Evolutionary conservation across 352 stramenopile genomes (phyloP).

Genomic region (Lagenidium sp.): DNA sequence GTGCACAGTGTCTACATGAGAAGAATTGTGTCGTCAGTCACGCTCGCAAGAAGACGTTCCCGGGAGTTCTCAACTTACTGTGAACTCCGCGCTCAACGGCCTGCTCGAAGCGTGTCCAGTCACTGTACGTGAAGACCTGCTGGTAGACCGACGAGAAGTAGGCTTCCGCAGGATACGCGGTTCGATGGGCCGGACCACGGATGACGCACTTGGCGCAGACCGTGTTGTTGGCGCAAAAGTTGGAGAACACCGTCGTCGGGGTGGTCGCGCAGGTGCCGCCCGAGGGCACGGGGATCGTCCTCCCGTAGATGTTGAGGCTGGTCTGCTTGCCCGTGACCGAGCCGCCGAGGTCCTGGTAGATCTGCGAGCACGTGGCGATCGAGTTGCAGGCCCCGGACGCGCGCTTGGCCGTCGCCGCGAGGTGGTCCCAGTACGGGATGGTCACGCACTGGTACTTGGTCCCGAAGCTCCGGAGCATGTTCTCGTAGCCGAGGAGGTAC

Average conservation of each 20-base stretch:
- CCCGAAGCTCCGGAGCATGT: constrained; percentile 17
- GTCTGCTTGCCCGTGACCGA: neutral
- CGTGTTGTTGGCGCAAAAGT: constrained; percentile 10
- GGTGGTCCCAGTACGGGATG: constrained; percentile 19
- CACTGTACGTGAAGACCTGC: constrained; percentile 6
- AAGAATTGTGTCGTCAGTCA: neutral
- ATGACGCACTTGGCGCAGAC: constrained; percentile 4
- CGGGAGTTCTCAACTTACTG: constrained; percentile 3
- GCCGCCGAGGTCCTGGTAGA: constrained; percentile 13
- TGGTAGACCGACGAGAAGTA: constrained; percentile 9
- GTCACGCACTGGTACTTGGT: constrained; percentile 14
- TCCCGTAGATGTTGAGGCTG: constrained; percentile 2
- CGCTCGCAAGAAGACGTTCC: neutral
- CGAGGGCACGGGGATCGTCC: neutral
- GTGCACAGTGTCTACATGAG: constrained; percentile 10
- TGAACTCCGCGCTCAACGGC: constrained; percentile 8
- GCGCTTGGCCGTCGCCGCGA: neutral
- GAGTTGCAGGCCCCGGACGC: constrained; percentile 2
- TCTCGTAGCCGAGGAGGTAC: constrained; percentile 18
- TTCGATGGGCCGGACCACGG: neutral
- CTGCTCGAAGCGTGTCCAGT: neutral
- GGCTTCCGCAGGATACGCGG: constrained; percentile 3
- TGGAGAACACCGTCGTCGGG: neutral
- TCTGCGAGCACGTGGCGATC: constrained; percentile 10
- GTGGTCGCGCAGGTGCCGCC: constrained; percentile 1